phyloP scores from a whole-genome alignment of 164 flowering plant species.

The Aristolochia contorta region DNA sequence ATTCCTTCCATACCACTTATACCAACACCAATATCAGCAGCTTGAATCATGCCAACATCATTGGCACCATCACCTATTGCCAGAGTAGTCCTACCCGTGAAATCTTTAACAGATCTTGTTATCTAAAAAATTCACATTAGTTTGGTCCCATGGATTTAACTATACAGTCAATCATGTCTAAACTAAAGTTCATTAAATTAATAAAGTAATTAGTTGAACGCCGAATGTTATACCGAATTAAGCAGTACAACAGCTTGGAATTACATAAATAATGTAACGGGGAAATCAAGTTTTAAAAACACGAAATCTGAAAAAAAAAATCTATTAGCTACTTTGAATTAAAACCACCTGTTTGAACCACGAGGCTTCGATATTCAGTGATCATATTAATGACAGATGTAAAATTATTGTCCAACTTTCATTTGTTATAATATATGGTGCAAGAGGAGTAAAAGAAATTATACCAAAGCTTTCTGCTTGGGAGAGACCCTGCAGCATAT shows the following conservation, averaged over 20 bases:
- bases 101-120: constrained; percentile 37
- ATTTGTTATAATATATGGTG: not conserved
- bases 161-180: not conserved
- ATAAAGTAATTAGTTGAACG: too few species aligned
- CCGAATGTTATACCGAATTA: too few species aligned
- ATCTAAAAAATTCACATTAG: constrained; percentile 20
- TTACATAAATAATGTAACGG: too few species aligned
- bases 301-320: too few species aligned
- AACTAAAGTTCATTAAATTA: too few species aligned
- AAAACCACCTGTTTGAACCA: too few species aligned
- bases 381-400: too few species aligned
- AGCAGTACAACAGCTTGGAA: too few species aligned
- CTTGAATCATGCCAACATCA: constrained; percentile 75
- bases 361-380: too few species aligned
- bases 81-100: constrained; percentile 44
- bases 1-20: constrained; percentile 73
- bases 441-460: constrained; percentile 2
- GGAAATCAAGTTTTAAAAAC: too few species aligned
- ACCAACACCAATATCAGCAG: constrained; percentile 64
- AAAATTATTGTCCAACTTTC: too few species aligned
- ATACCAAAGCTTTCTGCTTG: constrained; percentile 68
- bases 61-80: constrained; percentile 73
- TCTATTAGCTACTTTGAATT: too few species aligned
- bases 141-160: not conserved
- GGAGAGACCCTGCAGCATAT: constrained; percentile 71